Base-by-base conservation (phyloP, 306 rosid genomes). In the Pueraria montana region DNA sequence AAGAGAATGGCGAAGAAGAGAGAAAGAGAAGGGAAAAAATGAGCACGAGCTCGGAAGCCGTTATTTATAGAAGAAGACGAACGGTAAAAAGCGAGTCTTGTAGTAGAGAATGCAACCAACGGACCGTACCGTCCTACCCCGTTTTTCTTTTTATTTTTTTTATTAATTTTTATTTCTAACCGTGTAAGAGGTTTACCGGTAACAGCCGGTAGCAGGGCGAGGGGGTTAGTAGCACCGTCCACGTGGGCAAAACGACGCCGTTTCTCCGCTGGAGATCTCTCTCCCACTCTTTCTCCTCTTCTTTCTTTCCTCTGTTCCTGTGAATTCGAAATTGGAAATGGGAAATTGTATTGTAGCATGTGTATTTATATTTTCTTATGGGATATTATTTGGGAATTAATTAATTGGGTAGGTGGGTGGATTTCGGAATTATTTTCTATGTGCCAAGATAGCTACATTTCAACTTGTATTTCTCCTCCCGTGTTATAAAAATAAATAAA, bases 11-110 rank as follows among this genome's bases (percentile, higher is more conserved):
- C 0, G 70, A 10, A 24, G 27, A 26, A 49, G 21, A 43, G 77
- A 70, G 21, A n/a, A 50, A 42, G 43, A 27, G 73, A 67, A 62
- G 17, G 65, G 78, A 84, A 91, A 93, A 91, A 90, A 0, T 0
- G 26, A 4, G 0, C 63, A 0, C 0, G 1, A 0, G 0, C 0
- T 3, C 8, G 21, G 0, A 72, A 55, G 86, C 18, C 62, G 59
- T 4, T 86, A 91, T 93, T 93, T 93, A 93, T 91, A 90, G 82
- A 2, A 9, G 66, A 62, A 36, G 76, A 56, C 4, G 52, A 17
- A 58, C 4, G 68, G 61, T 23, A 67, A 69, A 30, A 58, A 76
- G 77, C 34, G 26, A 36, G 73, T 20, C 6, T 10, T 8, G 34
- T 50, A 76, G 34, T 50, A 76, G 72, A 53, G 18, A 53, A 72